Evolutionary conservation across 139 green algal genomes (phyloP).

Genomic region (Coccomyxa sp.): DNA sequence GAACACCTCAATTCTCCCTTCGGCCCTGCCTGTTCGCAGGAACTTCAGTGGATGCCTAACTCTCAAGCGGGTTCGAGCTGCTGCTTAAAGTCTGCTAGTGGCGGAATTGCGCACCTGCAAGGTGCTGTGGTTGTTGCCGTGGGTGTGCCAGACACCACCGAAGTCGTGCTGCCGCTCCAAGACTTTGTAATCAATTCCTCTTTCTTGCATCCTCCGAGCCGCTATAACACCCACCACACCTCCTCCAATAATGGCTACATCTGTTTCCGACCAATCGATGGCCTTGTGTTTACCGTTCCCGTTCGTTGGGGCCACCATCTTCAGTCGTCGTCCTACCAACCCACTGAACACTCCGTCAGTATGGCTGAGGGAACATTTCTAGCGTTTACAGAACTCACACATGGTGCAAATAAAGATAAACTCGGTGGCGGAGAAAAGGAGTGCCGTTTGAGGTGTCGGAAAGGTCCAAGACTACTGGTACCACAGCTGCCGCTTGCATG

Average conservation of each 20-base stretch:
- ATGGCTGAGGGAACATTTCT: neutral
- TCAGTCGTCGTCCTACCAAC: neutral
- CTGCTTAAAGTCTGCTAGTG: too few relatives aligned
- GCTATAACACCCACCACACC: neutral
- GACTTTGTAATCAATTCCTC: neutral
- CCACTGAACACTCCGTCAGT: too few relatives aligned
- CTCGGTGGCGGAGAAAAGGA: too few relatives aligned
- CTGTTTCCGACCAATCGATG: neutral
- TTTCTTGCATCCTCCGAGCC: neutral
- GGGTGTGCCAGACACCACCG: neutral
- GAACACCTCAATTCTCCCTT: too few relatives aligned
- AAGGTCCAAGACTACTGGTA: too few relatives aligned
- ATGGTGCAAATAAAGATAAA: too few relatives aligned
- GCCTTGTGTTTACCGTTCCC: neutral
- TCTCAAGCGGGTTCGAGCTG: too few relatives aligned
- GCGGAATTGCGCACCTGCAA: neutral
- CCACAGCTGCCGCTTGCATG: too few relatives aligned
- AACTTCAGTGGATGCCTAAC: too few relatives aligned
- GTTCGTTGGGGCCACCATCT: neutral
- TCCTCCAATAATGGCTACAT: slow-evolving; percentile 1
- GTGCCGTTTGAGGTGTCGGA: too few relatives aligned
- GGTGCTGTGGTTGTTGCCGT: slow-evolving; percentile 6
- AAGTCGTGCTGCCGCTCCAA: neutral
- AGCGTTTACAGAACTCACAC: neutral
- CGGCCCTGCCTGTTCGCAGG: too few relatives aligned